phyloP scores from a whole-genome alignment of 495 filamentous ascomycete species.

The Acidiella bohemica region DNA sequence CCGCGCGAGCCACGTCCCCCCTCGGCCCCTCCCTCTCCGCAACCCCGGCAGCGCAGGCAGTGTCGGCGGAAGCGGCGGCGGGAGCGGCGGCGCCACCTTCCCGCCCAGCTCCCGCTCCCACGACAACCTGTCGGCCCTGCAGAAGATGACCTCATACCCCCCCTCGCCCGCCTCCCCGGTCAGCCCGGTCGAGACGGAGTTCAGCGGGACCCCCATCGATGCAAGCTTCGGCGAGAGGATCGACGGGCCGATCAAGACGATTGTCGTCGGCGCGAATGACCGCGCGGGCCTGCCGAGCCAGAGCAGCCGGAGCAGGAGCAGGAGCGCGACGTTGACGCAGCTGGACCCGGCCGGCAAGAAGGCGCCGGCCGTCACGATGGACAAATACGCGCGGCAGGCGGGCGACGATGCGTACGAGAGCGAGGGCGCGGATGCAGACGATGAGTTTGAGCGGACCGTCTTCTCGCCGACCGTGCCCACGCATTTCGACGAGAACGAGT shows the following conservation, averaged over 20 bases:
- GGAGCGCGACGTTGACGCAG: constrained; percentile 11
- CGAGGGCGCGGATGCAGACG: constrained; percentile 75
- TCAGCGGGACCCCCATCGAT: constrained; percentile 17
- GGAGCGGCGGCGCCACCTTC: background rate
- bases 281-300: constrained; percentile 8
- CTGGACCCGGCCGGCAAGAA: constrained; percentile 1
- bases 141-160: constrained; percentile 14
- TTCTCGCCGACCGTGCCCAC: constrained; percentile 60
- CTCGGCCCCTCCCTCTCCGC: constrained; percentile 9
- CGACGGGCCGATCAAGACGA: constrained; percentile 1
- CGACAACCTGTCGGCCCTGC: constrained; percentile 11
- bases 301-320: constrained; percentile 18
- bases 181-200: constrained; percentile 18
- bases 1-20: constrained; percentile 15
- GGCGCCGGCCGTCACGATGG: constrained; percentile 13
- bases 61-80: background rate
- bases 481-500: constrained; percentile 77
- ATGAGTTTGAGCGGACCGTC: constrained; percentile 76
- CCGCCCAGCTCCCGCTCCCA: constrained; percentile 11
- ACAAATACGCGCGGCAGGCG: constrained; percentile 19
- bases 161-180: constrained; percentile 5
- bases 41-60: constrained; percentile 3
- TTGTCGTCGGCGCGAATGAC: background rate
- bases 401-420: constrained; percentile 43
- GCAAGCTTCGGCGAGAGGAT: constrained; percentile 19